Percentiles rank a stretch among this genome's conserved stretches.
Evolutionary conservation across 805 yeast species (phyloP).

Genomic region (Nakazawaea wickerhamii): DNA sequence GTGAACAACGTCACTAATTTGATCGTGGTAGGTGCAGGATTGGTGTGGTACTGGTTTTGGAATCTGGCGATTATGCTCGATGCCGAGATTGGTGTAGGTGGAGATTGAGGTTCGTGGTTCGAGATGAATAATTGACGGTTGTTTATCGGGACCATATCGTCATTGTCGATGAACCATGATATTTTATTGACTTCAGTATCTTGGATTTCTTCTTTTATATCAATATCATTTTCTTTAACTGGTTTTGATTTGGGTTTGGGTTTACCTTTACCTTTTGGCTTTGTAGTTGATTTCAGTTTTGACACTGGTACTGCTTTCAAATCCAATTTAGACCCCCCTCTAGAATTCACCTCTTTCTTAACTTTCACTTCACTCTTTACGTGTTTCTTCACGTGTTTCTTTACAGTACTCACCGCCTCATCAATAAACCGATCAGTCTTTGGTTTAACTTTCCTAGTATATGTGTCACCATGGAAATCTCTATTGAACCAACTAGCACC

Average conservation of each 20-base stretch:
- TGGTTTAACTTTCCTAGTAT: slow-evolving; percentile 9
- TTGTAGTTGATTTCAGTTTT: too few species aligned
- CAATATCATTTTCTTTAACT: too few species aligned
- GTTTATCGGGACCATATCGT: slow-evolving; percentile 10
- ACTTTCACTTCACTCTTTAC: slow-evolving; percentile 5
- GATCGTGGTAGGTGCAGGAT: slow-evolving; percentile 24
- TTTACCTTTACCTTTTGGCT: neutral
- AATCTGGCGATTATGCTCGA: slow-evolving; percentile 16
- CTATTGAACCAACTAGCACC: slow-evolving; percentile 13
- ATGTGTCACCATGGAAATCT: slow-evolving; percentile 2
- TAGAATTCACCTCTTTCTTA: neutral
- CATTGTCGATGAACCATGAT: slow-evolving; percentile 21
- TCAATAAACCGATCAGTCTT: slow-evolving; percentile 9
- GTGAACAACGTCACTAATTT: slow-evolving; percentile 25
- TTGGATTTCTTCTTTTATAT: slow-evolving; percentile 14
- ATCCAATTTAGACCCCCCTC: too few species aligned
- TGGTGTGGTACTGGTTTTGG: slow-evolving; percentile 23
- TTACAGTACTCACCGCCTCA: neutral
- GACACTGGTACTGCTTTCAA: neutral
- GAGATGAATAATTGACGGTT: slow-evolving; percentile 30
- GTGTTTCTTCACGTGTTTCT: slow-evolving; percentile 1
- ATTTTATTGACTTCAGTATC: slow-evolving; percentile 11
- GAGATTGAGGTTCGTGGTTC: too few species aligned
- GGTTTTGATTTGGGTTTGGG: too few species aligned
- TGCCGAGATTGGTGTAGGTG: too few species aligned